These are phyloP conservation scores for Talaromyces ruber DNA, from an alignment of 495 filamentous ascomycete genomes.

Conservation along the genomic window DNA sequence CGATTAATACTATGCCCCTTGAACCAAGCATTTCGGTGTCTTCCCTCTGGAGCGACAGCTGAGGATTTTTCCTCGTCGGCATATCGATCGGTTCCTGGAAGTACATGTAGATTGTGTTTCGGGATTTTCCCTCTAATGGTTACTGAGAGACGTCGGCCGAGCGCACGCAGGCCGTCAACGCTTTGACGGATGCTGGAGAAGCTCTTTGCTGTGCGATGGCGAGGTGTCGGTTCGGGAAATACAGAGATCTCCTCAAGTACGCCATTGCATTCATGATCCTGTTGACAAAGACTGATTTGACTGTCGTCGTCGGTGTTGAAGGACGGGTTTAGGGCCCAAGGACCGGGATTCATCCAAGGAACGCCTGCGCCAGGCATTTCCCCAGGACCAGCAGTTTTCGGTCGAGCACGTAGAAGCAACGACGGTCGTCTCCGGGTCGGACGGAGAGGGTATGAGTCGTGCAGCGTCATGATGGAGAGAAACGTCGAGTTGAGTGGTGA, in stretches of 20 bases:
- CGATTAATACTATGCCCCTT: slow-evolving; percentile 27
- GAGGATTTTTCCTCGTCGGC: background rate
- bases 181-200: slow-evolving; percentile 39
- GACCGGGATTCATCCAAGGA: slow-evolving; percentile 21
- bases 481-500: background rate
- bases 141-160: slow-evolving; percentile 37
- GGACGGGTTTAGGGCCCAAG: slow-evolving; percentile 13
- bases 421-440: slow-evolving; percentile 30
- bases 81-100: background rate
- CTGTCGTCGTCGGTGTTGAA: background rate
- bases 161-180: slow-evolving; percentile 34
- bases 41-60: background rate
- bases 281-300: slow-evolving; percentile 1
- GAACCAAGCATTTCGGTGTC: slow-evolving; percentile 15
- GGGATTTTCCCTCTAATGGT: slow-evolving; percentile 35
- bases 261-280: slow-evolving; percentile 14
- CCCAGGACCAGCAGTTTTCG: slow-evolving; percentile 22
- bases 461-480: slow-evolving; percentile 23
- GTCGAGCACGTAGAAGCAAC: slow-evolving; percentile 25
- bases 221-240: slow-evolving; percentile 25
- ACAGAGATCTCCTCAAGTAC: slow-evolving; percentile 29
- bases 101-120: slow-evolving; percentile 19
- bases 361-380: background rate
- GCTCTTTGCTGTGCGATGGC: slow-evolving; percentile 33
- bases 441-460: slow-evolving; percentile 17